Base-by-base conservation (phyloP, 148 eudicot species). In the Arbutus unedo region DNA sequence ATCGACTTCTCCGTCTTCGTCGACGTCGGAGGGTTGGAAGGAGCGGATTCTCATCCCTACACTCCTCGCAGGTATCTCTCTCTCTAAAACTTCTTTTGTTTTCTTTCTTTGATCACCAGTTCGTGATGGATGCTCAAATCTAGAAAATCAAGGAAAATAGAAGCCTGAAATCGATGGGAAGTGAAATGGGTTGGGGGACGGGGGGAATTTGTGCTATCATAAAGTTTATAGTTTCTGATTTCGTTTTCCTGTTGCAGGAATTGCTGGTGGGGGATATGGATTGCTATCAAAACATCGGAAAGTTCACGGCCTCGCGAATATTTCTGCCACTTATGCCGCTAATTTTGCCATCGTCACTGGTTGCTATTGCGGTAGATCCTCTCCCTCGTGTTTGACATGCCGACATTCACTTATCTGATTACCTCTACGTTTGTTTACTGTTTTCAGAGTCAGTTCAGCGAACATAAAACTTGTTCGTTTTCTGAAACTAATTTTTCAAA, bases 321-420 rank as follows among this genome's bases (percentile, higher is more conserved):
- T 91, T 50, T 86, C 98, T 73, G 88, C 98, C 71, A 91, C 95
- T 80, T 96, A 94, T 79, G 98, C 98, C 23, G 79, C 98, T 57
- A 94, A 96, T 90, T 86, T 91, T 53, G 95, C 98, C 80, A 90
- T 93, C 57, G 93, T 96, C 47, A 81, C 95, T 41, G 98, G 92
- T 41, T 90, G 91, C 83, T 96, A 96, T 62, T 96, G 94, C 85
- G 98, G 98, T 96, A 91, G 88, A 81, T 19, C 11, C 23, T 56
- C 60, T 45, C 68, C 2, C 38, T 3, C 2, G 2, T 14, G 6
- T 31, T 31, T 67, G 3, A 38, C 10, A 41, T 2, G 2, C 48
- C 13, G 19, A 31, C 6, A 2, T 6, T 18, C 0, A 1, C 5
- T 70, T 4, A 3, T 43, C 43, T 70, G 47, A 70, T 43, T 53